Conservation (phyloP, 2,329 filamentous ascomycete genomes). For the Bipolaris cookei region DNA sequence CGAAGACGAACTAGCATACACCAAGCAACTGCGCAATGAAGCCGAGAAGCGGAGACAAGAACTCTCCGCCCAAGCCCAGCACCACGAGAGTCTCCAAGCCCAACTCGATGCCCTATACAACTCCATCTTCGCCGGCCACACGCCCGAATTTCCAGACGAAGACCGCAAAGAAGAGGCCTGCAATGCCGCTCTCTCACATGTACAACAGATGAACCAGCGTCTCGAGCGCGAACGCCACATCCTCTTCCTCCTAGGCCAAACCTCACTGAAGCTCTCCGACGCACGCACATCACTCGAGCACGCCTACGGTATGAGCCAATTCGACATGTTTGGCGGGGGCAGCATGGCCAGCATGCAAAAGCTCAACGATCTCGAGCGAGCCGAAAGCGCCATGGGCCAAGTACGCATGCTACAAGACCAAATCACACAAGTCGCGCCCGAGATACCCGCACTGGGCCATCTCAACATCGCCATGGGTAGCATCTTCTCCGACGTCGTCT, state of each 20-base stretch:
- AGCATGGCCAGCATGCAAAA: conserved; percentile 61
- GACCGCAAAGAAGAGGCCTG: conserved; percentile 36
- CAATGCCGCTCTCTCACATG: conserved; percentile 18
- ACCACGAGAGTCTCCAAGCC: conserved; percentile 30
- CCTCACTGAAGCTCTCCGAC: conserved; percentile 27
- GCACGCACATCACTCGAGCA: conserved; percentile 28
- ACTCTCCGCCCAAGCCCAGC: conserved; percentile 23
- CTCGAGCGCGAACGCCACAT: conserved; percentile 37
- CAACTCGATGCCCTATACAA: conserved; percentile 41
- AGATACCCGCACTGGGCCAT: conserved; percentile 48
- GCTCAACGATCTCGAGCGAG: conserved; percentile 57
- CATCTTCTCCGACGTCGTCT: conserved; percentile 60
- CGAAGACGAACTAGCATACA: conserved; percentile 40
- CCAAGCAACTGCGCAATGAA: conserved; percentile 32
- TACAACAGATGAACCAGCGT: conserved; percentile 20
- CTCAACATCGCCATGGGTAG: conserved; percentile 56
- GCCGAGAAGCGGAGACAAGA: conserved; percentile 28
- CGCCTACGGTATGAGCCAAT: conserved; percentile 36
- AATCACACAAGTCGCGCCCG: conserved; percentile 51
- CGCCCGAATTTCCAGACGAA: conserved; percentile 43
- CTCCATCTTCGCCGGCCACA: conserved; percentile 42
- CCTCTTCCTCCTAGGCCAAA: conserved; percentile 36
- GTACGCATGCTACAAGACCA: conserved; percentile 49
- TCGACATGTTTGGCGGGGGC: conserved; percentile 61
- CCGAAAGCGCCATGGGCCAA: conserved; percentile 54